Base-by-base conservation (phyloP, 1,284 basidiomycete genomes). In the Malassezia pachydermatis region DNA sequence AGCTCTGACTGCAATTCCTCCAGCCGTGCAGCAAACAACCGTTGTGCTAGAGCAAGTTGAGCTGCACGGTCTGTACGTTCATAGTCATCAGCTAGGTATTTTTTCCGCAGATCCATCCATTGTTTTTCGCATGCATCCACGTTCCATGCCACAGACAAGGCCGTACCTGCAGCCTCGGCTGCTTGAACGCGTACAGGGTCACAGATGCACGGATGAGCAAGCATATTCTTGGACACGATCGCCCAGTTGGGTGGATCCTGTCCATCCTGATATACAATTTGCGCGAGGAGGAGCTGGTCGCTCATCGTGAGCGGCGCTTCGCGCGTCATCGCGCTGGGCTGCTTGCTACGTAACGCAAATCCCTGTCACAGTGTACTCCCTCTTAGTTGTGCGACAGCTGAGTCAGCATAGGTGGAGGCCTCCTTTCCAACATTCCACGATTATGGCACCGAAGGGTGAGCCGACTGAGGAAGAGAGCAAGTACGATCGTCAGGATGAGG, bases 201-300 rank as follows among this genome's bases (percentile, higher is more conserved):
- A 16, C 20, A 16, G n/a, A 36, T 6, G 34, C 29, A 29, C 17
- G 66, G 66, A 43, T 67, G 63, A 0, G 58, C 45, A 19, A 56
- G 55, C 17, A 69, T 41, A 3, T 62, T 49, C 8, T 53, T 41
- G 0, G 65, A 60, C 2, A 69, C 63, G 2, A 37, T 42, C 3
- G 54, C 55, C 66, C 66, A 69, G 39, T 62, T 60, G 1, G 65
- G 65, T 4, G 63, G 65, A 10, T 46, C 45, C 11, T 57, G 51
- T 38, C 59, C 65, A 27, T 60, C 51, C 36, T 69, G 63, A 39
- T 67, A 58, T 3, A 67, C 65, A 14, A 60, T 58, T 41, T 69
- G 66, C 1, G 65, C 65, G 10, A 69, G 59, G 9, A 69, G 58
- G 14, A 69, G 57, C 53, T 69, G 67, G 49, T 69, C 66, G 23